Base-by-base conservation (phyloP, 441 rosid genomes). In the Francoa sonchifolia region DNA sequence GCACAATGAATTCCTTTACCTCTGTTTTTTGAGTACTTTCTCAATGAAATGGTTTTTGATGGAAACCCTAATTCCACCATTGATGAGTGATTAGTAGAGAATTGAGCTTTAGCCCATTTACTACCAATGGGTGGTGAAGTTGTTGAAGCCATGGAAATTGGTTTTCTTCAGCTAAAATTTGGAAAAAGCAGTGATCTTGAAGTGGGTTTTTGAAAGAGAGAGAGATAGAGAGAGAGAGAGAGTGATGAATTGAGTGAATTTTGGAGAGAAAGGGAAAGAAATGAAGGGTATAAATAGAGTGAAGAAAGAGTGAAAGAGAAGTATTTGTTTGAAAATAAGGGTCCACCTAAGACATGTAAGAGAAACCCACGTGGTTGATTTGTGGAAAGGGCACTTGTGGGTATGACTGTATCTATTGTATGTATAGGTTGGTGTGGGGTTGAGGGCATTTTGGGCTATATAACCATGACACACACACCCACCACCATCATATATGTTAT, bases 241-340 rank as follows among this genome's bases (percentile, higher is more conserved):
- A 32, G 49, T 4, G 15, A 9, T 34, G 11, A 26, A 29, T 28
- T 27, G 28, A 17, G 42, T 17, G 27, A 17, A 42, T 1, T 47
- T 41, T 48, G 50, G n/a, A 20, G 25, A 40, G 49, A 39, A 35
- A 19, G 17, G 33, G 30, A 10, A 30, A 6, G 34, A 39, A 49
- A 33, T 15, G 18, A 8, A 53, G 51, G 52, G 56, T 52, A 54
- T 64, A 67, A 63, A 73, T 64, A 64, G 72, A 61, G 67, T 29
- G 53, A 19, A 27, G 6, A 16, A 18, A 13, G 52, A 39, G 52
- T 30, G 15, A n/a, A 10, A 10, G 8, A 14, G 22, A 2, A 17
- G 7, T 3, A 10, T 0, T 3, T 1, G 42, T 15, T 31, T 52
- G 19, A n/a, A n/a, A 9, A 22, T 5, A 27, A 43, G 14, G 33